These are phyloP conservation scores for Microsporum canis DNA, from an alignment of 2,329 filamentous ascomycete genomes.

Conservation along the genomic window DNA sequence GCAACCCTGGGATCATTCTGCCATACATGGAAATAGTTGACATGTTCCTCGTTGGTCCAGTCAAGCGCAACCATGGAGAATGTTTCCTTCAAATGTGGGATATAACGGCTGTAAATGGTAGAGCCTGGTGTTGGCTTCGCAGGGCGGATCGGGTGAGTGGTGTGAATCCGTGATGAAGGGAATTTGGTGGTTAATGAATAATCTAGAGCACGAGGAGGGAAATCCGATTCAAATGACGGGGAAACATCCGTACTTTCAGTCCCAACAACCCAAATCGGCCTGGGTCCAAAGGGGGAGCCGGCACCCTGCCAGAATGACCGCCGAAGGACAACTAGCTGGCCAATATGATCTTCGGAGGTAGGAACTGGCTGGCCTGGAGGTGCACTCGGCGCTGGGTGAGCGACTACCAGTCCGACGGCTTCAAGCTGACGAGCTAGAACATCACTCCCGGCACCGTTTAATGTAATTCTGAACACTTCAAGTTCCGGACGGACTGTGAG, in stretches of 20 bases:
- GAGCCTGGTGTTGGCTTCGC: constrained; percentile 60
- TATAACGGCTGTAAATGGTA: constrained; percentile 65
- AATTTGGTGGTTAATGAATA: constrained; percentile 39
- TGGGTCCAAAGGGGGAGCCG: constrained; percentile 54
- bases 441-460: constrained; percentile 22
- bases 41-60: constrained; percentile 51
- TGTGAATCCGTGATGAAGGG: constrained; percentile 42
- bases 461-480: constrained; percentile 27
- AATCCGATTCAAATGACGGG: constrained; percentile 16
- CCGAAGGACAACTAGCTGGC: constrained; percentile 41
- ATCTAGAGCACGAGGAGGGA: constrained; percentile 23
- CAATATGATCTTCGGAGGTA: constrained; percentile 25
- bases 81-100: constrained; percentile 62
- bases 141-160: constrained; percentile 59
- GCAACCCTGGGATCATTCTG: constrained; percentile 75
- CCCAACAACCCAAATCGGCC: constrained; percentile 49
- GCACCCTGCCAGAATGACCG: constrained; percentile 60
- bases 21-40: constrained; percentile 64
- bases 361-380: constrained; percentile 15
- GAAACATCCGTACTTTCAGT: constrained; percentile 23
- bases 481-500: constrained; percentile 22
- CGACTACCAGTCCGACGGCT: constrained; percentile 32
- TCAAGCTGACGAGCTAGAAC: constrained; percentile 22
- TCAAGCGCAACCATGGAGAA: constrained; percentile 70
- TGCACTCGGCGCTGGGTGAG: constrained; percentile 26